Evolutionary conservation across 164 flowering plant species (phyloP).

Genomic region (Liriodendron chinense): DNA sequence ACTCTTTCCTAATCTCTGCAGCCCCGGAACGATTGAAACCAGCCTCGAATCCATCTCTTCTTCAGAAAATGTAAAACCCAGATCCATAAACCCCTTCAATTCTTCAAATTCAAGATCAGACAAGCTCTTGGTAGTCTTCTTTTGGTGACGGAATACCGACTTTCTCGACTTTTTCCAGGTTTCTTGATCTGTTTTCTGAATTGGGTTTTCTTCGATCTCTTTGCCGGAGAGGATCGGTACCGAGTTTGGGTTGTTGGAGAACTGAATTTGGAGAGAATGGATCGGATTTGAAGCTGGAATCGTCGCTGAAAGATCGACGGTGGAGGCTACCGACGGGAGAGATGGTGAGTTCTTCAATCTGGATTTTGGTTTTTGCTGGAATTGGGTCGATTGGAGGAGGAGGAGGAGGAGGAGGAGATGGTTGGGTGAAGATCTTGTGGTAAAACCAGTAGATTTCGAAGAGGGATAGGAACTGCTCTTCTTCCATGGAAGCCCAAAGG

Average conservation of each 20-base stretch:
- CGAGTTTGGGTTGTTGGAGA: slow-evolving; percentile 27
- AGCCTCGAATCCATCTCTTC: slow-evolving; percentile 50
- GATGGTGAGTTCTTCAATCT: slow-evolving; percentile 4
- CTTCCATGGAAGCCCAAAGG: slow-evolving; percentile 2
- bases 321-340: slow-evolving; percentile 14
- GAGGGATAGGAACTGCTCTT: neutral
- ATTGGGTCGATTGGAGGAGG: neutral
- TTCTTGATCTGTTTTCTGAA: neutral
- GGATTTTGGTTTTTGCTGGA: slow-evolving; percentile 9
- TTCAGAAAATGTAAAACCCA: slow-evolving; percentile 68
- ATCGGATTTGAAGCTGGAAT: slow-evolving; percentile 10
- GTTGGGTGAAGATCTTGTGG: slow-evolving; percentile 1
- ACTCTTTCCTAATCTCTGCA: slow-evolving; percentile 37
- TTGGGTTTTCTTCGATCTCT: slow-evolving; percentile 13
- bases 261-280: slow-evolving; percentile 33
- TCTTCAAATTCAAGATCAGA: slow-evolving; percentile 70
- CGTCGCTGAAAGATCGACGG: slow-evolving; percentile 32
- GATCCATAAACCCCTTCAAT: slow-evolving; percentile 74
- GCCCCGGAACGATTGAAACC: slow-evolving; percentile 66
- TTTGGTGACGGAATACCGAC: slow-evolving; percentile 14
- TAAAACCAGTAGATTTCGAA: slow-evolving; percentile 8
- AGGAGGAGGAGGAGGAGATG: slow-evolving; percentile 1
- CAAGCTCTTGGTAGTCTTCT: slow-evolving; percentile 46
- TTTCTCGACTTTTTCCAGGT: neutral
- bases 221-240: slow-evolving; percentile 42